A percentile compares a stretch with the other conserved stretches of the same genome.
These are phyloP conservation scores for Pistacia vera DNA, from an alignment of 345 rosid species.

Conservation along the genomic window DNA sequence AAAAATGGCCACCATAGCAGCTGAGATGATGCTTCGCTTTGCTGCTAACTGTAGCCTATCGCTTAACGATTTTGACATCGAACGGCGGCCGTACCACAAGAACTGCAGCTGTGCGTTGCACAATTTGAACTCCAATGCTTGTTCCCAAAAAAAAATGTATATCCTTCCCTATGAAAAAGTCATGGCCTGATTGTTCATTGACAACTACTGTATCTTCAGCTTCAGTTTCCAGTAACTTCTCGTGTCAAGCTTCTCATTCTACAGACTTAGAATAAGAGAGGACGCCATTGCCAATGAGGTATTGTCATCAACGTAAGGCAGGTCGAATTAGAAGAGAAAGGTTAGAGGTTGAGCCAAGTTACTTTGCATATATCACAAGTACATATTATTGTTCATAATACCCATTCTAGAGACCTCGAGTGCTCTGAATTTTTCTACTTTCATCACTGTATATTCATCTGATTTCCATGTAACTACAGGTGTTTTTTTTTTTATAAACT, in stretches of 20 bases:
- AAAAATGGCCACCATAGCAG: conserved; percentile 12
- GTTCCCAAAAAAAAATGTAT: conserved; percentile 4
- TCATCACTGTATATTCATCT: no score
- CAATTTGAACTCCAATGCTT: conserved; percentile 19
- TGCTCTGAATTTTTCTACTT: no score
- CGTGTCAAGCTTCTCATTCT: conserved; percentile 17
- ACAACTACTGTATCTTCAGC: neutral
- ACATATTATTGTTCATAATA: no score
- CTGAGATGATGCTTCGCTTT: conserved; percentile 6
- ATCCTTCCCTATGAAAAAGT: conserved; percentile 18
- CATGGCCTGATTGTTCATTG: conserved; percentile 13
- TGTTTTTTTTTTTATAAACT: no score
- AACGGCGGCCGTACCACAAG: conserved; percentile 43
- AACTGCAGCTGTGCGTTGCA: conserved; percentile 46
- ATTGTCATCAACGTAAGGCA: neutral
- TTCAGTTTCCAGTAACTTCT: conserved; percentile 9
- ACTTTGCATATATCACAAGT: no score
- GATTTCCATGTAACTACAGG: no score
- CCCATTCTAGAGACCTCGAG: no score
- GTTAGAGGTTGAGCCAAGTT: no score
- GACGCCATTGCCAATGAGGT: neutral
- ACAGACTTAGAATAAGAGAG: neutral
- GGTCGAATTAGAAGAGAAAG: no score
- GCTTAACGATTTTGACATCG: conserved; percentile 15
- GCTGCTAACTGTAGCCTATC: conserved; percentile 26